These are phyloP conservation scores for Amanita subjunquillea DNA, from an alignment of 768 basidiomycete genomes.

Conservation along the genomic window DNA sequence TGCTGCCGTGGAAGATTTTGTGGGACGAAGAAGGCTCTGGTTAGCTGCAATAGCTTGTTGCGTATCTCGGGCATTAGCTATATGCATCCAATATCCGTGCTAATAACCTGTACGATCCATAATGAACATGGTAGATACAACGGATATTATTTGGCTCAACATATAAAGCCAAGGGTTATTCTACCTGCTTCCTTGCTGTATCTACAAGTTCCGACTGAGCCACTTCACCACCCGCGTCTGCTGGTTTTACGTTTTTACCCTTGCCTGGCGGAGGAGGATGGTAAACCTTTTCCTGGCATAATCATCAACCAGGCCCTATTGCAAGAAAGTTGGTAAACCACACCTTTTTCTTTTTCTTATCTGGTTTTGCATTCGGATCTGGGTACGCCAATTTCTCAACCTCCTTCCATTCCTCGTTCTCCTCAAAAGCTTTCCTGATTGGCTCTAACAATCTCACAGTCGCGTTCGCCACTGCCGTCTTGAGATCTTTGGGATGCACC, in stretches of 20 bases:
- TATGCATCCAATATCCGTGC: background rate
- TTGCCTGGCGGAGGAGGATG: constrained; percentile 78
- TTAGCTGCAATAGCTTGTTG: background rate
- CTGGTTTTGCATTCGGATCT: constrained; percentile 51
- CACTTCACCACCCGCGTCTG: background rate
- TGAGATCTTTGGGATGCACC: constrained; percentile 87
- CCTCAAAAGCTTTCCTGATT: constrained; percentile 68
- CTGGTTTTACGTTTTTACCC: constrained; percentile 42
- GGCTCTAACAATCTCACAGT: constrained; percentile 73
- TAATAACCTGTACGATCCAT: background rate
- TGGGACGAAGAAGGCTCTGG: constrained; percentile 6
- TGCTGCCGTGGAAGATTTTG: constrained; percentile 30
- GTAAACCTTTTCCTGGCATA: constrained; percentile 62
- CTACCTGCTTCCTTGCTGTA: background rate
- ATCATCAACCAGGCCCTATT: background rate
- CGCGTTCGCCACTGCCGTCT: constrained; percentile 62
- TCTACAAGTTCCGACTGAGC: background rate
- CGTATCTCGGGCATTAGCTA: background rate
- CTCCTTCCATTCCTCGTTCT: constrained; percentile 71
- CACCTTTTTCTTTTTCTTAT: constrained; percentile 62
- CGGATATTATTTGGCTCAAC: background rate
- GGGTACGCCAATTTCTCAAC: constrained; percentile 80
- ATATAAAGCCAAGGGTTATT: background rate
- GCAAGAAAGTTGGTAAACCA: background rate
- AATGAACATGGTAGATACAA: background rate